Evolutionary conservation across 257 asterid species (phyloP), one percentile per base, ranked within the genome.

Genomic region (Forsythia suspensa): DNA sequence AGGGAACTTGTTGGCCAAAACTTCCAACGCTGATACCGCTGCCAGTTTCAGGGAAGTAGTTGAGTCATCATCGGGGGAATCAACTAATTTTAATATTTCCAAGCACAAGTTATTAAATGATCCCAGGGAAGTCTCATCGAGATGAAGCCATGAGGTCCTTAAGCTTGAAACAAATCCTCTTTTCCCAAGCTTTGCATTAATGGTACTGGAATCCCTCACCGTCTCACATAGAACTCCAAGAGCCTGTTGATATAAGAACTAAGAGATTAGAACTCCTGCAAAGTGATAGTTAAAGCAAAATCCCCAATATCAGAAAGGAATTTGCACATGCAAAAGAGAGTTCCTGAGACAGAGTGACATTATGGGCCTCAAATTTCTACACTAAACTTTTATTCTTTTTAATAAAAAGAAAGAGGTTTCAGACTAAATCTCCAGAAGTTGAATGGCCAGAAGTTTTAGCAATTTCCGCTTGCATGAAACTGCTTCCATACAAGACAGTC

Each of bases 211-310:
- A 82, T 82, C 91, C 88, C 90, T 96, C 88, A 92, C 82, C 37
- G 91, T 88, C 80, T 90, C 95, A 72, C 90, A 86, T 66, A 96
- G 83, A 82, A 94, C 88, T 76, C 94, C 91, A 81, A 96, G 97
- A 81, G 97, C 96, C 99, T 96, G 95, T 68, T 77, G 75, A 81
- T 29, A 72, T 15, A 61, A 21, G 61, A 75, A 55, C 46, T 72
- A n/a, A 79, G 65, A 39, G 43, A 73, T 67, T 71, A 78, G 84
- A 73, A 74, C 67, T 76, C 34, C 34, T 8, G 18, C 5, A 59
- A 73, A 77, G 46, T 78, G 71, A 70, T 37, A 51, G 61, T 44
- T 39, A 38, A 10, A 74, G 38, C 24, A 44, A 67, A 72, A 52
- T 36, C 16, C 34, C 61, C 73, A 18, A 71, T 36, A 48, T 36